These are phyloP conservation scores for Coemansia sp. DNA, from an alignment of 192 early-diverging fungal species.

Conservation along the genomic window DNA sequence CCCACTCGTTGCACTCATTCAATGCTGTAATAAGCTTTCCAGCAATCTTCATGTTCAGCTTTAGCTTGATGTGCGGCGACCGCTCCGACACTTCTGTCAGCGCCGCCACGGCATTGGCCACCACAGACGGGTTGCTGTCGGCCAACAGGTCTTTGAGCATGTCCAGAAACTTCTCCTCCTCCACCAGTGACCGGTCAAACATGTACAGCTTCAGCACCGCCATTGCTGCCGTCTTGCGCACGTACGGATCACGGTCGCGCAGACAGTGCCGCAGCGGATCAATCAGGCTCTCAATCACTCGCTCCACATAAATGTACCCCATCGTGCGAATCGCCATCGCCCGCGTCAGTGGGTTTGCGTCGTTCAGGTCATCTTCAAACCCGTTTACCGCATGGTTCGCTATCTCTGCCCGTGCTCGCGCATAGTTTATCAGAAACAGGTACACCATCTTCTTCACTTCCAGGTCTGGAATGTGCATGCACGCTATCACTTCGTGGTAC, in stretches of 20 bases:
- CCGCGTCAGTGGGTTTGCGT: conserved; percentile 90
- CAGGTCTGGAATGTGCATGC: conserved; percentile 90
- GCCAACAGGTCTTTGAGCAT: conserved; percentile 80
- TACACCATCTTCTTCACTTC: conserved; percentile 99
- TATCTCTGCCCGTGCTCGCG: conserved; percentile 92
- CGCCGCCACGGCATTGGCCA: conserved; percentile 93
- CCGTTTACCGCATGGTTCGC: conserved; percentile 97
- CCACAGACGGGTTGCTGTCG: conserved; percentile 91
- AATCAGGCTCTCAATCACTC: conserved; percentile 89
- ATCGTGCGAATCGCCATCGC: conserved; percentile 97
- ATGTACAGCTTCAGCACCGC: conserved; percentile 92
- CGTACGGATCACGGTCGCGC: conserved; percentile 93
- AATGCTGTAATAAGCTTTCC: conserved; percentile 90
- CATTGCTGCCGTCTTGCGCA: conserved; percentile 93
- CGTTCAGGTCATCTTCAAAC: conserved; percentile 97
- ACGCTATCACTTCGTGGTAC: conserved; percentile 87
- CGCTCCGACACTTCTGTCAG: conserved; percentile 92
- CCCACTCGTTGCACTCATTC: conserved; percentile 99
- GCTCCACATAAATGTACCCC: conserved; percentile 95
- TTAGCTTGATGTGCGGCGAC: conserved; percentile 81
- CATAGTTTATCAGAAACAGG: conserved; percentile 97
- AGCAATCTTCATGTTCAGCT: conserved; percentile 80
- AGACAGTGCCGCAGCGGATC: conserved; percentile 91
- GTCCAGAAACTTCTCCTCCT: conserved; percentile 88
- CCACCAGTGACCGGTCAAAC: conserved; percentile 81